Evolutionary conservation across 2,329 filamentous ascomycete genomes (phyloP), one percentile per base, ranked within the genome.

Genomic region (Neoascochyta sp.): DNA sequence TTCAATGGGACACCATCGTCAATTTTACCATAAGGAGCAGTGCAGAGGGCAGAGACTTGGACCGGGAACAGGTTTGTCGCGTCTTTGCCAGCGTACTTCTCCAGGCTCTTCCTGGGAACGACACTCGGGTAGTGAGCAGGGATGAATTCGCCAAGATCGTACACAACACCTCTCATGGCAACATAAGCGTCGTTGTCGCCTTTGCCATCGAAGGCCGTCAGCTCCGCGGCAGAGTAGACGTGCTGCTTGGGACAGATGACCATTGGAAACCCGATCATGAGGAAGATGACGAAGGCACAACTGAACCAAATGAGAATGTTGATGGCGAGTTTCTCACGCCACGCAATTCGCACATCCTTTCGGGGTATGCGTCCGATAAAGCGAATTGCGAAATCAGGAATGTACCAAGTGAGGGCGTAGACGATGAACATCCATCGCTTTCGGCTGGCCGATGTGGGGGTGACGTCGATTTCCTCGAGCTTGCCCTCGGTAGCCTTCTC

Each of bases 241-340:
- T 94, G 68, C 60, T 98, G 92, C 12, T 73, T 90, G 0, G 92
- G 92, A 64, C 92, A 98, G 53, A 98, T 87, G 43, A 96, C 67
- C 46, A 74, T 68, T 1, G 93, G 93, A 57, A 98, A 93, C 32
- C 81, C 74, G 39, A 96, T 63, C 67, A 96, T 87, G 71, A 98
- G 84, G 70, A 98, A 98, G 33, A 83, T 76, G 16, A 86, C 80
- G 27, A 85, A 64, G 10, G 68, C 69, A 66, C 90, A 96, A 58
- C 75, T 78, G 34, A 90, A 69, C 92, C 93, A 98, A 59, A 98
- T 98, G 56, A 96, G 75, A 62, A 98, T 73, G 70, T 98, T 98
- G 74, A 98, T 98, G 31, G 92, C 90, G 36, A 98, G 63, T 72
- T 98, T 98, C 63, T 98, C 92, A 57, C 92, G 77, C 92, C 92